A percentile compares a stretch with the other conserved stretches of the same genome.
Conservation (phyloP, 78 protist species). For the Dictyostelium intermedium region DNA sequence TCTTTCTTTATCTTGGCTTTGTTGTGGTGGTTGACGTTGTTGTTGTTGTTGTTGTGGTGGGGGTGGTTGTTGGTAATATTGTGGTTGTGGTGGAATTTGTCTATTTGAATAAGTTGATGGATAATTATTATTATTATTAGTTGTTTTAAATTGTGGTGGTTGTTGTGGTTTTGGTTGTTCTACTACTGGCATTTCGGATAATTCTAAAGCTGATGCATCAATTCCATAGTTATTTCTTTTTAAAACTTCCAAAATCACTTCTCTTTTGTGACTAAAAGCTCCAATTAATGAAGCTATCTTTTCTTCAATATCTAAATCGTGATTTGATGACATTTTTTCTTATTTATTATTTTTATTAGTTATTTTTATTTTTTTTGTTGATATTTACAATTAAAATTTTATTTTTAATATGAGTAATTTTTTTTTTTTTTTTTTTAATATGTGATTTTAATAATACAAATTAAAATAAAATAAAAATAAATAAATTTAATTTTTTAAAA, state of each 20-base stretch:
- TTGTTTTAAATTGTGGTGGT: background rate
- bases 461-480: background rate
- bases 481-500: background rate
- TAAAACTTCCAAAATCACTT: conserved; percentile 24
- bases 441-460: background rate
- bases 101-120: background rate
- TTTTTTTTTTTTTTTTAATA: background rate
- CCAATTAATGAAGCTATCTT: background rate
- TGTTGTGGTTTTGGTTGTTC: background rate
- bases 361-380: background rate
- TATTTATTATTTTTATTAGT: too few relatives aligned
- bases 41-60: background rate
- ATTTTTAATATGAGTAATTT: background rate
- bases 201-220: conserved; percentile 43
- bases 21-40: background rate
- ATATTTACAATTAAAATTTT: background rate
- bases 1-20: background rate
- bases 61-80: background rate
- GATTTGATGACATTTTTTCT: background rate
- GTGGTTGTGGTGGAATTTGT: background rate
- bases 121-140: background rate
- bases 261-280: conserved; percentile 38
- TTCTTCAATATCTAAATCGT: conserved; percentile 22
- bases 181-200: conserved; percentile 27
- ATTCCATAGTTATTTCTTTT: conserved; percentile 39